These are phyloP conservation scores for Solanum bulbocastanum DNA, from an alignment of 257 asterid species.

Conservation along the genomic window DNA sequence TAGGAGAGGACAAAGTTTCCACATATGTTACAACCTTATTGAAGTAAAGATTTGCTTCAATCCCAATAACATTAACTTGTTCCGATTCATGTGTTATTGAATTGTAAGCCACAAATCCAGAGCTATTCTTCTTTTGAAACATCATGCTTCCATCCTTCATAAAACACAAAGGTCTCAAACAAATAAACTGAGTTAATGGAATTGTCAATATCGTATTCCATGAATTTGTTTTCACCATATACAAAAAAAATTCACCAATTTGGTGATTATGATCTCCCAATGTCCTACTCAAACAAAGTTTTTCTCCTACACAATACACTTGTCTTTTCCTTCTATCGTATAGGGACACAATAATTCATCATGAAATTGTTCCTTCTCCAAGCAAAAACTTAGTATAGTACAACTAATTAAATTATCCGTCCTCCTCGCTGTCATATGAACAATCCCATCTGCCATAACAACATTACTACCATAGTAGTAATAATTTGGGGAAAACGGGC, in stretches of 20 bases:
- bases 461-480: no score
- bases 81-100: neutral
- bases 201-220: neutral
- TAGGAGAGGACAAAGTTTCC: neutral
- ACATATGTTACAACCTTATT: neutral
- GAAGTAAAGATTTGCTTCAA: neutral
- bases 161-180: neutral
- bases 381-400: no score
- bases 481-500: neutral
- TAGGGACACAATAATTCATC: neutral
- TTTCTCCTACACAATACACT: neutral
- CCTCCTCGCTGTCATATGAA: neutral
- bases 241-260: neutral
- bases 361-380: no score
- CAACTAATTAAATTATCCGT: no score
- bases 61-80: neutral
- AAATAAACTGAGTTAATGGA: neutral
- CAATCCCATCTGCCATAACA: neutral
- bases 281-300: no score
- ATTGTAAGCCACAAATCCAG: neutral
- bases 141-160: neutral
- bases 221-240: no score
- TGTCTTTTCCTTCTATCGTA: neutral
- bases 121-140: neutral
- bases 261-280: no score